Evolutionary conservation across 2,329 filamentous ascomycete species (phyloP).

Genomic region (Trichoderma simmonsii): DNA sequence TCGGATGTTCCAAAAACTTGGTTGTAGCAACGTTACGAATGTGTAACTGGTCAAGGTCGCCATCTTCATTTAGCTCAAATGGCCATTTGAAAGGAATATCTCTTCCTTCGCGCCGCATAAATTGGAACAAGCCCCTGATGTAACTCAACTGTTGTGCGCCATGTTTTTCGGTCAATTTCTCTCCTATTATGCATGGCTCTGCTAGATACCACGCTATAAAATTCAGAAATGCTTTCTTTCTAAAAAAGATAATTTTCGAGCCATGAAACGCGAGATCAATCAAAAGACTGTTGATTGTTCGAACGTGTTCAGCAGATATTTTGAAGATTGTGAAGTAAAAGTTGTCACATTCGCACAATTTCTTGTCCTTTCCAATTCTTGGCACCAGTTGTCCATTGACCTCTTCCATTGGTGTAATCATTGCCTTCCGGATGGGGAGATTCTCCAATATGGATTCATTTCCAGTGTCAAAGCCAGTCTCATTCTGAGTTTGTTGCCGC

Average conservation of each 20-base stretch:
- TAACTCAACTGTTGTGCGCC: neutral
- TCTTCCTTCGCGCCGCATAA: neutral
- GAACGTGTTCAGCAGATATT: neutral
- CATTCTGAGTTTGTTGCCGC: too few species aligned
- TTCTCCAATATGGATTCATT: neutral
- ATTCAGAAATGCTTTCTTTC: neutral
- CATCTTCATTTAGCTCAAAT: neutral
- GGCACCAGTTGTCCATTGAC: neutral
- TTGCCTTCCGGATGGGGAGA: neutral
- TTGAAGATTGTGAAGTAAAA: neutral
- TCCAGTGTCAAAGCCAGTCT: too few species aligned
- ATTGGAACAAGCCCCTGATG: neutral
- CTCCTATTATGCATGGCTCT: neutral
- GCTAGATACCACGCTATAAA: neutral
- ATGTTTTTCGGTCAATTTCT: neutral
- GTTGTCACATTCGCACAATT: neutral
- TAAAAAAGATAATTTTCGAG: neutral
- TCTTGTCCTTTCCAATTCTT: neutral
- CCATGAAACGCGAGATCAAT: conserved; percentile 7
- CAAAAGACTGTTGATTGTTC: neutral
- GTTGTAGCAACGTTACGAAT: neutral
- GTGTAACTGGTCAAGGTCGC: neutral
- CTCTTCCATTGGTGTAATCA: neutral
- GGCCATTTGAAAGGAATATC: neutral
- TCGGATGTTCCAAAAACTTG: neutral